Evolutionary conservation across 352 stramenopile genomes (phyloP).

Genomic region (Phytophthora ramorum): DNA sequence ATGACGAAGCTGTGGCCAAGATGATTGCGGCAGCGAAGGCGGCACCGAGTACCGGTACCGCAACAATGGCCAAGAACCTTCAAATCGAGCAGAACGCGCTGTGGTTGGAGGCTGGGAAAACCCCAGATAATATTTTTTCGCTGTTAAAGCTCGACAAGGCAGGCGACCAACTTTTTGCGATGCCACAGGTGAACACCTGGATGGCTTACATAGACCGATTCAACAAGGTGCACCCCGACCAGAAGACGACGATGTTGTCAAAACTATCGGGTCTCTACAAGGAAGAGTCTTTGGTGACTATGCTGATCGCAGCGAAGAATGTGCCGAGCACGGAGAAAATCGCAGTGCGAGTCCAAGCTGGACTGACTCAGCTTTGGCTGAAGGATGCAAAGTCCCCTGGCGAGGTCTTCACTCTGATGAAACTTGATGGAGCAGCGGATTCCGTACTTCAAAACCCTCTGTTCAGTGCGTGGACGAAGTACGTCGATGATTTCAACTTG

Average conservation of each 20-base stretch:
- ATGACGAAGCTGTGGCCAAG: not conserved
- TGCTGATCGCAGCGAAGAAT: constrained; percentile 3
- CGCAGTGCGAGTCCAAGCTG: not conserved
- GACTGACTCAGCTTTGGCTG: not conserved
- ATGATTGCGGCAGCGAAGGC: constrained; percentile 2
- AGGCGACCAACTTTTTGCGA: not conserved
- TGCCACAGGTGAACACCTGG: not conserved
- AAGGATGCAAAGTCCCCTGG: not conserved
- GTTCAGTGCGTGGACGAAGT: constrained; percentile 7
- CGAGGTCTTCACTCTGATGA: not conserved
- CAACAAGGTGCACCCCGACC: not conserved
- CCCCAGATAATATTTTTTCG: constrained; percentile 1
- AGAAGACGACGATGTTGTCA: not conserved
- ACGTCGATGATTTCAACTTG: constrained; percentile 12
- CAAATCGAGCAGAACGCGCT: not conserved
- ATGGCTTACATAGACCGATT: not conserved
- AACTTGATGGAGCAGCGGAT: not conserved
- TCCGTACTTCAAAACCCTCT: not conserved
- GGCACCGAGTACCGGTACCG: not conserved
- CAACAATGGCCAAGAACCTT: not conserved
- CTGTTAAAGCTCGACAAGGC: constrained; percentile 10
- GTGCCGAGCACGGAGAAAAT: not conserved
- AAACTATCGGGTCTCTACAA: not conserved
- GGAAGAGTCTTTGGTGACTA: not conserved
- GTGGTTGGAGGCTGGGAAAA: not conserved